Conservation (phyloP, 371 early-diverging fungal genomes). For the Syncephalastrum racemosum region DNA sequence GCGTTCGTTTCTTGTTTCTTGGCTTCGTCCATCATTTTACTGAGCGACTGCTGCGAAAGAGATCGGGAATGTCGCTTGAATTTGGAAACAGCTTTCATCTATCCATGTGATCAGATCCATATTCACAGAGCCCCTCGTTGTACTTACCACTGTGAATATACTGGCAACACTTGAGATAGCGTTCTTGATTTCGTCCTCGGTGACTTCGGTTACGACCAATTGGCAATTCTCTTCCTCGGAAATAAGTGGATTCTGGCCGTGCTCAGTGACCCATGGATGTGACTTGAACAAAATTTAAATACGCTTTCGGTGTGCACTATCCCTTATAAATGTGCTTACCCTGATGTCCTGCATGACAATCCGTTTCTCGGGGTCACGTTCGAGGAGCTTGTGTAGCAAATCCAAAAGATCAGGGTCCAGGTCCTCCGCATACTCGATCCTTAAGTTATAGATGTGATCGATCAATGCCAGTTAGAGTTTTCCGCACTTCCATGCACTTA, state of each 20-base stretch:
- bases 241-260: slow-evolving; percentile 65
- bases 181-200: slow-evolving; percentile 79
- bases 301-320: slow-evolving; percentile 1
- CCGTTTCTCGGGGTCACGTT: slow-evolving; percentile 77
- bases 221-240: slow-evolving; percentile 76
- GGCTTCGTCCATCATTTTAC: slow-evolving; percentile 33
- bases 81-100: slow-evolving; percentile 54
- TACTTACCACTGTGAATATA: slow-evolving; percentile 51
- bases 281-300: slow-evolving; percentile 29
- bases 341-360: slow-evolving; percentile 78
- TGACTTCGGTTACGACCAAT: slow-evolving; percentile 70
- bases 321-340: slow-evolving; percentile 31
- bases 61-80: slow-evolving; percentile 54
- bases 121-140: too few relatives aligned
- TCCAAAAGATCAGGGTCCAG: slow-evolving; percentile 55
- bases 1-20: slow-evolving; percentile 16
- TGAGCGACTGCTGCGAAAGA: slow-evolving; percentile 43
- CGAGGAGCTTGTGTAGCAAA: slow-evolving; percentile 72
- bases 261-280: slow-evolving; percentile 87
- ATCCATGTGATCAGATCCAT: background rate
- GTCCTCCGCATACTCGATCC: slow-evolving; percentile 25
- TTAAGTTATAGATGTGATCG: slow-evolving; percentile 2
- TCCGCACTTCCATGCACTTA: slow-evolving; percentile 17
- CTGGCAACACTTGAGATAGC: slow-evolving; percentile 73
- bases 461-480: background rate